phyloP scores from a whole-genome alignment of 441 rosid species.

The Breynia disticha region DNA sequence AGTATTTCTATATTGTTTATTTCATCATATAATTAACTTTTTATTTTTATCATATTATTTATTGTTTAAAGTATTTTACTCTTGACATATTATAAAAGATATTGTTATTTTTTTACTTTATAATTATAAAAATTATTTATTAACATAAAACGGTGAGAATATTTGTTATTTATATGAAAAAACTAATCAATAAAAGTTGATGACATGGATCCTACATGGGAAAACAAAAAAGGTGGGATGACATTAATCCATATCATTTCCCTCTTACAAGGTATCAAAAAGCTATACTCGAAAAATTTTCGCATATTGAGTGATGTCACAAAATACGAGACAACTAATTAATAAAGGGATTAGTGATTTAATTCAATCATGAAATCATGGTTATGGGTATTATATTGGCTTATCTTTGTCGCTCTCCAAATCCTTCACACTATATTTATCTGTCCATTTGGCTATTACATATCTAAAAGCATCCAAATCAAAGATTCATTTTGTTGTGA shows the following conservation, averaged over 20 bases:
- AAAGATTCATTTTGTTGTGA: slow-evolving; percentile 17
- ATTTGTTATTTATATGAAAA: not conserved
- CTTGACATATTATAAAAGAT: too few species aligned
- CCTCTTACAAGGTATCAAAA: not conserved
- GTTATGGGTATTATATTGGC: not conserved
- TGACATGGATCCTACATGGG: not conserved
- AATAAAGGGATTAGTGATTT: not conserved
- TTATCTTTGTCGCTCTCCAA: not conserved
- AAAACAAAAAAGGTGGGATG: not conserved
- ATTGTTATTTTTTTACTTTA: too few species aligned
- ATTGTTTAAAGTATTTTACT: too few species aligned
- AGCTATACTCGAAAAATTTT: not conserved
- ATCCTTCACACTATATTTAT: not conserved
- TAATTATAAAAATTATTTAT: too few species aligned
- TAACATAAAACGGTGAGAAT: too few species aligned
- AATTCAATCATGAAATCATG: not conserved
- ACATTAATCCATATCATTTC: not conserved
- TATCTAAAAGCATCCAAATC: slow-evolving; percentile 17
- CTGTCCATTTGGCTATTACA: too few species aligned
- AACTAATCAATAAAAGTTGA: not conserved
- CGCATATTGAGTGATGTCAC: not conserved
- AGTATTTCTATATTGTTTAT: too few species aligned
- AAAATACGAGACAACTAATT: not conserved
- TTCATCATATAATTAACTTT: too few species aligned
- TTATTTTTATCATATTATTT: too few species aligned